Conservation (phyloP, 2,329 filamentous ascomycete species). For the Fusarium odoratissimum region DNA sequence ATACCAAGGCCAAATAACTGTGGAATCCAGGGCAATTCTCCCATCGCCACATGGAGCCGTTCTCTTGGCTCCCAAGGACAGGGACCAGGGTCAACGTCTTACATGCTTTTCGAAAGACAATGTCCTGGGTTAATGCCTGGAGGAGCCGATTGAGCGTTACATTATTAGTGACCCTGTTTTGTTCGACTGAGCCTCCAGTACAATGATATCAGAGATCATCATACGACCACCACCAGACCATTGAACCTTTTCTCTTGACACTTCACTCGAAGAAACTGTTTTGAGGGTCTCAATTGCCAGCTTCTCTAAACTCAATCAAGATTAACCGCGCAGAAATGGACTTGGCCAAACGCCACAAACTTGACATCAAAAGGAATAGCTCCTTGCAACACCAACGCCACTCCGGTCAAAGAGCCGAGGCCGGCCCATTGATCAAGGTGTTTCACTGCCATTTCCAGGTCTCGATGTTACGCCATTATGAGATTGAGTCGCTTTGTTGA, state of each 20-base stretch:
- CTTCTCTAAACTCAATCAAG: constrained; percentile 33
- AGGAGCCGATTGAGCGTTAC: neutral
- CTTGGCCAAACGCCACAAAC: constrained; percentile 26
- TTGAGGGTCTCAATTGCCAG: constrained; percentile 1
- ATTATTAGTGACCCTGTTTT: constrained; percentile 1
- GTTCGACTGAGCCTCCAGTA: neutral
- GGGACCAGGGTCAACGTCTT: constrained; percentile 16
- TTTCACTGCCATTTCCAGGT: constrained; percentile 36
- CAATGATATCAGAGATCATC: neutral
- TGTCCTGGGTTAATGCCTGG: constrained; percentile 7
- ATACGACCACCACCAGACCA: neutral
- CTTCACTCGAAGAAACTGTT: neutral
- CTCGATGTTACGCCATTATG: constrained; percentile 30
- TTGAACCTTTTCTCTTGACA: neutral
- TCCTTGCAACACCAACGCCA: constrained; percentile 18
- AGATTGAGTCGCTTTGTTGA: constrained; percentile 34
- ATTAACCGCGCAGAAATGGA: constrained; percentile 39
- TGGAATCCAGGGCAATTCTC: constrained; percentile 26
- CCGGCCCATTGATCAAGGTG: constrained; percentile 32
- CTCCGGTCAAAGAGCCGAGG: constrained; percentile 34
- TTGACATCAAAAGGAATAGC: constrained; percentile 27
- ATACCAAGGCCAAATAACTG: constrained; percentile 21
- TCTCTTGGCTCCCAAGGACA: constrained; percentile 22
- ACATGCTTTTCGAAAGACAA: constrained; percentile 1
- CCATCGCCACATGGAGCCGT: constrained; percentile 27